Evolutionary conservation across 257 asterid genomes (phyloP), one percentile per base, ranked within the genome.

Genomic region (Nicotiana sylvestris): DNA sequence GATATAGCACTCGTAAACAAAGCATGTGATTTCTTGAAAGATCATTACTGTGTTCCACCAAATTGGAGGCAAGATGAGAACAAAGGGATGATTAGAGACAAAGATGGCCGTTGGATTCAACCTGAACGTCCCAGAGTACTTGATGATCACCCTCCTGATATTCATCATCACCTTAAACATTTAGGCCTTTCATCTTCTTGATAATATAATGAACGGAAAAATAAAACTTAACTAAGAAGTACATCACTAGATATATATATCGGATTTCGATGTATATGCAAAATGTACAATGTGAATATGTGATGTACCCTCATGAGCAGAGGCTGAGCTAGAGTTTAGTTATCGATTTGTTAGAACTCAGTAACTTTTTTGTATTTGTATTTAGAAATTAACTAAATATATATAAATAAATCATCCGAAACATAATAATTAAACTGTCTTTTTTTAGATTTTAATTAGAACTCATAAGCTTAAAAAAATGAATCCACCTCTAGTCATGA

Each of bases 1-100:
- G 95, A 91, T 58, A 83, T 85, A 27, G 92, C 95, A 7, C 81
- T 91, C 62, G 93, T 91, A 18, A 91, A 91, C 69, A 91, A 90
- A 72, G 86, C 76, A 1, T 84, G 93, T 43, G 92, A 88, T 69
- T 88, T 88, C 83, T 81, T 91, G 82, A 88, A 88, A 46, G 90
- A 90, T 64, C 89, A 90, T 29, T 83, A 79, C 6, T 83, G 88
- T 66, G 84, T 91, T 51, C 93, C 93, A 32, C 91, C 93, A 11
- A 29, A n/a, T 16, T 91, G 95, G 95, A 85, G 90, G 80, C 93
- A 90, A 55, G 86, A 87, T 62, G 85, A 83, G 68, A 91, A 91
- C 86, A 90, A 89, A 80, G 91, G 93, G 15, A 88, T 91, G 95
- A 88, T 88, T 11, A 86, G 83, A 81, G 87, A 86, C 82, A 33